These are phyloP conservation scores for Picochlorum sp. DNA, from an alignment of 139 green algal genomes.

Conservation along the genomic window DNA sequence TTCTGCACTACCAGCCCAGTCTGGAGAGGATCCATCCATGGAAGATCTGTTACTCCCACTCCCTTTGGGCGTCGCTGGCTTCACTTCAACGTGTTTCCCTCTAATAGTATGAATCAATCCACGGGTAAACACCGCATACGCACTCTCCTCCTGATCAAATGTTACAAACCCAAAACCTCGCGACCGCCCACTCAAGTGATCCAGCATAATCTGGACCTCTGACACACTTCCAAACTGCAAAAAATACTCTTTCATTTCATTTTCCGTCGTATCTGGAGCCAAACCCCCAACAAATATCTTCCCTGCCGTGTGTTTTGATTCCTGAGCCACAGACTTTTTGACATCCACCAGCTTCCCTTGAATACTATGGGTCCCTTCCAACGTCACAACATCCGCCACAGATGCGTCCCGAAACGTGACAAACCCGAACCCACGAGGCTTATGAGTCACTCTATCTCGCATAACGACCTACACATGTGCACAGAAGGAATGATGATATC, in stretches of 20 bases:
- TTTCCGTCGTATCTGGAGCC: conserved; percentile 66
- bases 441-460: conserved; percentile 52
- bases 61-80: conserved; percentile 68
- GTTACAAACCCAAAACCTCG: conserved; percentile 81
- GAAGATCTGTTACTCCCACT: conserved; percentile 28
- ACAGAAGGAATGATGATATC: not conserved
- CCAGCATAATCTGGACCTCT: conserved; percentile 73
- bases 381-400: conserved; percentile 44
- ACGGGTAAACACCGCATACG: conserved; percentile 49
- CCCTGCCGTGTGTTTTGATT: conserved; percentile 45
- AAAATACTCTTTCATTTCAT: conserved; percentile 52
- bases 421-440: conserved; percentile 75
- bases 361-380: conserved; percentile 46
- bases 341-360: conserved; percentile 53
- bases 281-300: conserved; percentile 87
- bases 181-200: conserved; percentile 61
- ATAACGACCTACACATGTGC: conserved; percentile 62
- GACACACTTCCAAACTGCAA: conserved; percentile 36
- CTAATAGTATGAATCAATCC: conserved; percentile 62
- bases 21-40: not conserved
- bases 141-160: conserved; percentile 62
- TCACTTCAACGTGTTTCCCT: conserved; percentile 73
- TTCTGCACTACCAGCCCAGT: no score
- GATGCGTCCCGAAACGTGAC: conserved; percentile 56
- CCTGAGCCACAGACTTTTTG: conserved; percentile 68